A percentile compares a stretch with the other conserved stretches of the same genome.
Conservation (phyloP, 805 yeast genomes). For the Middelhovenomyces tepae region DNA sequence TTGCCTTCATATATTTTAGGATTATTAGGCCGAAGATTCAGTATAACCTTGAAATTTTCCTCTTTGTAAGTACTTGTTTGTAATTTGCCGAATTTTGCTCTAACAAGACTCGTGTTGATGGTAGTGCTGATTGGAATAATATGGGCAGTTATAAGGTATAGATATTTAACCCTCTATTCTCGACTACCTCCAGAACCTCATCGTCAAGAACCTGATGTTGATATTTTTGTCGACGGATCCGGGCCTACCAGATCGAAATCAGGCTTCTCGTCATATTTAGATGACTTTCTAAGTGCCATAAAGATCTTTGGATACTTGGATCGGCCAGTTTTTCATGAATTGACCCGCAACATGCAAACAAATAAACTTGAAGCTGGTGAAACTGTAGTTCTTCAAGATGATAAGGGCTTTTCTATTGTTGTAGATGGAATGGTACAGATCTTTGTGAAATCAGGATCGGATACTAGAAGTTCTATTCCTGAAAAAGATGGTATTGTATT, state of each 20-base stretch:
- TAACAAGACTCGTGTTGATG: conserved; percentile 14
- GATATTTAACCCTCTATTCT: conserved; percentile 56
- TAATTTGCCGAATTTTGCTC: conserved; percentile 4
- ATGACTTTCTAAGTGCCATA: conserved; percentile 83
- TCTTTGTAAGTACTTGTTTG: conserved; percentile 28
- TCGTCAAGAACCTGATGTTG: conserved; percentile 36
- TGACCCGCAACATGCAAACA: conserved; percentile 86
- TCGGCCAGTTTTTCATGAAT: conserved; percentile 81
- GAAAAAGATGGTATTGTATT: conserved; percentile 15
- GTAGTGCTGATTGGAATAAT: conserved; percentile 27
- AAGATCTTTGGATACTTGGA: conserved; percentile 92
- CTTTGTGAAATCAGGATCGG: conserved; percentile 42
- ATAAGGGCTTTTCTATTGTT: conserved; percentile 80
- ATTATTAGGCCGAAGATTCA: conserved; percentile 37
- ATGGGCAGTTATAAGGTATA: conserved; percentile 49
- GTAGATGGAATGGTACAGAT: conserved; percentile 87
- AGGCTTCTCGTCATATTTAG: conserved; percentile 59
- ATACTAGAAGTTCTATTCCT: conserved; percentile 3
- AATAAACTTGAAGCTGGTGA: conserved; percentile 74
- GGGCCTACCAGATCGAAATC: conserved; percentile 32
- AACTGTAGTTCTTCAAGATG: conserved; percentile 59
- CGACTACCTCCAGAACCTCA: conserved; percentile 40
- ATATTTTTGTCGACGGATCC: conserved; percentile 36
- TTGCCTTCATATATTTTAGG: conserved; percentile 25
- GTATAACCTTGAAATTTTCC: conserved; percentile 44